Conservation (phyloP, 106 monocot genomes). For the Posidonia australis region DNA sequence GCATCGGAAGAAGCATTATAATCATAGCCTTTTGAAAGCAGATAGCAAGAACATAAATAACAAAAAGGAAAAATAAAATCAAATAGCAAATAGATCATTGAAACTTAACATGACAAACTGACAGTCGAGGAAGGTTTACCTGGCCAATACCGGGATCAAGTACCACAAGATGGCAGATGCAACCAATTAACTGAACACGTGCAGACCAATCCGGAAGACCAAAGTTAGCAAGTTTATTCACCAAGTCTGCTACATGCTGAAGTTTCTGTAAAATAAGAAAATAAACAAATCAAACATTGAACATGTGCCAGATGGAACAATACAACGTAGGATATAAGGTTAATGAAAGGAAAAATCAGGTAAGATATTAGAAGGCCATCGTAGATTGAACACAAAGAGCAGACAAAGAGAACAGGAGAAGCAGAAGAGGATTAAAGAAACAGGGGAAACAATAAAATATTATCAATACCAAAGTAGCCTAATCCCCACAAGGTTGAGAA, state of each 20-base stretch:
- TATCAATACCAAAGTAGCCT: no score
- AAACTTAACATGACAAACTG: background rate
- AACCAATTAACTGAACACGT: constrained; percentile 66
- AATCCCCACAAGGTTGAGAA: no score
- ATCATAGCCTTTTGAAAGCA: constrained; percentile 48
- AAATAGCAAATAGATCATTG: background rate
- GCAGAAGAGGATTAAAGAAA: no score
- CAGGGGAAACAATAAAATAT: no score
- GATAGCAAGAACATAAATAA: background rate
- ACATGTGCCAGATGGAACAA: no score
- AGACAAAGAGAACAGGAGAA: no score
- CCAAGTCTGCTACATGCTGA: constrained; percentile 27
- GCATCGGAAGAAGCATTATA: constrained; percentile 55
- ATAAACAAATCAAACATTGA: constrained; percentile 5
- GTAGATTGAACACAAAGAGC: no score
- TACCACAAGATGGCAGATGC: constrained; percentile 53
- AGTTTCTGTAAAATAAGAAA: constrained; percentile 40
- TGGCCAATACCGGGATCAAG: constrained; percentile 69
- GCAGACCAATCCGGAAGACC: constrained; percentile 55
- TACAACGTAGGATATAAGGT: no score
- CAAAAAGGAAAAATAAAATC: constrained; percentile 1
- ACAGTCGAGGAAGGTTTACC: constrained; percentile 17
- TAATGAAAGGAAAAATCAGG: no score
- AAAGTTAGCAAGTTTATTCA: constrained; percentile 42
- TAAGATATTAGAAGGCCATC: no score